Conservation (phyloP, 1,284 basidiomycete genomes). For the Somion occarium region DNA sequence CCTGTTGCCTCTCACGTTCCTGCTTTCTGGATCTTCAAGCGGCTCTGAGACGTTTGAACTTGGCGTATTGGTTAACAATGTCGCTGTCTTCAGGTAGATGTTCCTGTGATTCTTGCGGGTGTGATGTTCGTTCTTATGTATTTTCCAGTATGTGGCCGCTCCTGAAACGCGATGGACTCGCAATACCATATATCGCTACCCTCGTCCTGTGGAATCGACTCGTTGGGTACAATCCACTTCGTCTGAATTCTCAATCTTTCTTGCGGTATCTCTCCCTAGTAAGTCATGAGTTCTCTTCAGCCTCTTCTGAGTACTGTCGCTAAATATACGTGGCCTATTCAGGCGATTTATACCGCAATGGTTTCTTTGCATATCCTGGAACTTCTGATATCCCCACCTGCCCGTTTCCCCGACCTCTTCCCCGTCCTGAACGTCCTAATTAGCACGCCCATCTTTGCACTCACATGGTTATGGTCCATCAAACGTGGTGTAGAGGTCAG, state of each 20-base stretch:
- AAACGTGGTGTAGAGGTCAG: constrained; percentile 61
- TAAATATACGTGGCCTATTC: no score
- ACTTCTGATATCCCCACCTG: constrained; percentile 53
- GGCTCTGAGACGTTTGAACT: constrained; percentile 72
- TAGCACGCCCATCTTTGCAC: constrained; percentile 71
- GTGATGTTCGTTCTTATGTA: background rate
- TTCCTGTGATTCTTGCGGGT: background rate
- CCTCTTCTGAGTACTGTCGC: background rate
- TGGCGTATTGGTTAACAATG: constrained; percentile 78
- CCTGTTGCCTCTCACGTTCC: constrained; percentile 76
- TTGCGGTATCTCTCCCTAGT: constrained; percentile 61
- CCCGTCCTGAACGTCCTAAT: constrained; percentile 84
- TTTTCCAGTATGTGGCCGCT: constrained; percentile 80
- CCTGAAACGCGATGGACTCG: constrained; percentile 76
- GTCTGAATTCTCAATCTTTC: constrained; percentile 35
- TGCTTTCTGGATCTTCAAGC: constrained; percentile 58
- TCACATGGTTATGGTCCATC: constrained; percentile 77
- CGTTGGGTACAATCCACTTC: constrained; percentile 71
- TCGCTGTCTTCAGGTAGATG: constrained; percentile 82
- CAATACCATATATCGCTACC: constrained; percentile 65
- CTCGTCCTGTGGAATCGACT: constrained; percentile 77
- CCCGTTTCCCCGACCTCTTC: constrained; percentile 82
- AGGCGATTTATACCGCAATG: constrained; percentile 62
- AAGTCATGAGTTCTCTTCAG: no score
- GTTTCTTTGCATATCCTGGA: constrained; percentile 63